Base-by-base conservation (phyloP, 1,284 basidiomycete species). In the Porodaedalea pini region DNA sequence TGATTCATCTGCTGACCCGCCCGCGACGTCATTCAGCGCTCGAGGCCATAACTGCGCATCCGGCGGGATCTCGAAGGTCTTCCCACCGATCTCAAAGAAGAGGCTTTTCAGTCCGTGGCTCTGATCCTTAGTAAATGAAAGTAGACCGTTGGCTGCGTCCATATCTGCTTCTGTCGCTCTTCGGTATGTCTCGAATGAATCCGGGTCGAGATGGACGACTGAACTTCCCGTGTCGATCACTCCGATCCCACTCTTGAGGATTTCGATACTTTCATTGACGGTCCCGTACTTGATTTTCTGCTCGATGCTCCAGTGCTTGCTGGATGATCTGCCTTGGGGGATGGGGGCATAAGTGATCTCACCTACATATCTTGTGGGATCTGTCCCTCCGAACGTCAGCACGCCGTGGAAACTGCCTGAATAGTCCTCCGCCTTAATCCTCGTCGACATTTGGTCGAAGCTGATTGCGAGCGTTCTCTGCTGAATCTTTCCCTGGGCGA, bases 391-490 rank as follows among this genome's bases (percentile, higher is more conserved):
- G 69, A 74, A 71, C 15, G 65, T 68, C n/a, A 73, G 57, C 56
- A 69, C 66, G 31, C 66, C 70, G 57, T 70, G 66, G 66, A 52
- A 55, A 50, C 4, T 57, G 27, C 2, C 62, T 54, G 7, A 11
- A 25, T 47, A 47, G 25, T 54, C 40, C 34, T 39, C 32, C 29
- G 23, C 17, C n/a, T 45, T 48, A 21, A 54, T 36, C 7, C 45
- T 64, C 10, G 65, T 58, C 17, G 65, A 75, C 1, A 78, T 78
- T 17, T 75, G 76, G 45, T 66, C 68, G 67, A 79, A 83, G 17
- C 74, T 81, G 58, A 83, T 73, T n/a, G 77, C 78, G 61, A 82
- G 67, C 13, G 69, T 55, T 56, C 78, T 65, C 19, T 69, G 57
- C 21, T 62, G 53, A 50, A 81, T 80, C 5, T 64, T 62, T 44